Conservation (phyloP, 192 early-diverging fungal species). For the Entomortierella beljakovae region DNA sequence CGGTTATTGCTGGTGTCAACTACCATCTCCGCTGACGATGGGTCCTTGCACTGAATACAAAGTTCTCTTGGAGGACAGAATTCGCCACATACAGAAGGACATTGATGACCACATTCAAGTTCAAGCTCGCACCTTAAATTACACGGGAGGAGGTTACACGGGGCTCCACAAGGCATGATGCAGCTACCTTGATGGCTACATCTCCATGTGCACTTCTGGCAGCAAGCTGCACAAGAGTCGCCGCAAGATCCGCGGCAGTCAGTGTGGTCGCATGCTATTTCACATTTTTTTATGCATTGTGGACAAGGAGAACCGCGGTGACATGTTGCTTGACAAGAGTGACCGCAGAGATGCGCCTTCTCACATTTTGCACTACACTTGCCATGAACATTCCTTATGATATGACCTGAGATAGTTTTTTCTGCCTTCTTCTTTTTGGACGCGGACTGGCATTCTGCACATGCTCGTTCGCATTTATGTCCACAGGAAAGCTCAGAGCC, state of each 20-base stretch:
- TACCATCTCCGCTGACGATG: conserved; percentile 15
- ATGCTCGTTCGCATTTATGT: conserved; percentile 53
- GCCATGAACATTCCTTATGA: conserved; percentile 24
- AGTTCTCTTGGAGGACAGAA: conserved; percentile 29
- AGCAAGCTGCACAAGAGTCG: background rate
- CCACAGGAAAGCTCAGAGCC: conserved; percentile 32
- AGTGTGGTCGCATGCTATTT: background rate
- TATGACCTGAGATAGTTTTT: background rate
- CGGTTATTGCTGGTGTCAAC: conserved; percentile 50
- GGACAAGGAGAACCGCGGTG: conserved; percentile 48
- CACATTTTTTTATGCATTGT: conserved; percentile 45
- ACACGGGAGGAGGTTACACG: conserved; percentile 70
- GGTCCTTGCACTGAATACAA: conserved; percentile 52
- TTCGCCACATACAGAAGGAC: conserved; percentile 63
- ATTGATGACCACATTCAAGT: conserved; percentile 62
- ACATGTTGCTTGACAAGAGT: conserved; percentile 19
- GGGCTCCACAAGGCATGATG: conserved; percentile 62
- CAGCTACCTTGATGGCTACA: background rate
- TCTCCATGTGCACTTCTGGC: background rate
- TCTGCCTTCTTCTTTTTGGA: background rate
- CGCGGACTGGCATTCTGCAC: conserved; percentile 51
- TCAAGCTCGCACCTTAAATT: conserved; percentile 57
- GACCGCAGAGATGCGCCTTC: conserved; percentile 45
- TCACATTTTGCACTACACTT: conserved; percentile 55
- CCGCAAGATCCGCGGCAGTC: background rate